Percentiles rank a stretch among this genome's conserved stretches.
Conservation (phyloP, 2,329 filamentous ascomycete genomes). For the Magnaporthales sp. region DNA sequence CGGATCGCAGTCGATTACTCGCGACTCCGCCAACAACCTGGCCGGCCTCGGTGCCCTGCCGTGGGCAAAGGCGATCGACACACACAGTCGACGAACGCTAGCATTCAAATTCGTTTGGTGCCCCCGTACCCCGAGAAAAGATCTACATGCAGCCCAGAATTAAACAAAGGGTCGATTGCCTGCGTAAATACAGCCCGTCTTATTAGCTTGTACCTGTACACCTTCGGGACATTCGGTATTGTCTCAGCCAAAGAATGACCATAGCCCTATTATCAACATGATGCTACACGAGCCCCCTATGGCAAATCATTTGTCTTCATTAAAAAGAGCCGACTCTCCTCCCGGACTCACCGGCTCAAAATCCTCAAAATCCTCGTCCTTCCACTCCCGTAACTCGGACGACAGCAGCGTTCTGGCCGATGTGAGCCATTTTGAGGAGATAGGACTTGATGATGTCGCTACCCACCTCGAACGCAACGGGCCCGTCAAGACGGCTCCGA, state of each 20-base stretch:
- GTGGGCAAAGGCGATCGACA: neutral
- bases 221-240: neutral
- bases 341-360: slow-evolving; percentile 76
- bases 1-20: neutral
- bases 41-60: neutral
- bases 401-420: slow-evolving; percentile 64
- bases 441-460: slow-evolving; percentile 62
- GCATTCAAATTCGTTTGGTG: neutral
- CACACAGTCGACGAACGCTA: neutral
- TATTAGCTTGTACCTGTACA: neutral
- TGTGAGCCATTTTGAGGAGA: slow-evolving; percentile 84
- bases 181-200: neutral
- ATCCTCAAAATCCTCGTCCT: slow-evolving; percentile 84
- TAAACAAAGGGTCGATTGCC: neutral
- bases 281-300: slow-evolving; percentile 30
- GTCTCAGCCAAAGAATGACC: neutral
- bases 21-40: neutral
- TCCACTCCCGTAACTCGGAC: slow-evolving; percentile 70
- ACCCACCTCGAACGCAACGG: slow-evolving; percentile 24
- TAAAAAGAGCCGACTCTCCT: slow-evolving; percentile 52
- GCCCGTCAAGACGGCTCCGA: slow-evolving; percentile 27
- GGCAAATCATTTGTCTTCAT: slow-evolving; percentile 25
- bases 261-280: slow-evolving; percentile 17
- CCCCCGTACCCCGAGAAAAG: neutral
- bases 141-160: neutral